Conservation (phyloP, 2,329 filamentous ascomycete genomes). For the Dothideomycetes sp. region DNA sequence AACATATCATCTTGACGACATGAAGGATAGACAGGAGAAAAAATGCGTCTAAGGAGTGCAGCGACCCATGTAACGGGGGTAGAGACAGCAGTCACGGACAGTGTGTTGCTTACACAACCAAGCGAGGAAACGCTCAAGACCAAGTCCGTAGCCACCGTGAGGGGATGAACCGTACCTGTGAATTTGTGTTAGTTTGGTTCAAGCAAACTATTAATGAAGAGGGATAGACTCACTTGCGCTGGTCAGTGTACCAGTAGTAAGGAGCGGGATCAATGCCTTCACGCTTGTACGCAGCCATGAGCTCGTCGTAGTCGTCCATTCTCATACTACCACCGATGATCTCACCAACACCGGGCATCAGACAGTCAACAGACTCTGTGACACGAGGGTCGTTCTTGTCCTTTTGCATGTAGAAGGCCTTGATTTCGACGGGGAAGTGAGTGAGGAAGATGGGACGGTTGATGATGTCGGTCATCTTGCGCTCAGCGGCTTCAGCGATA, state of each 20-base stretch:
- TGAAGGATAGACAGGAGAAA: not conserved
- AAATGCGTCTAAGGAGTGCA: slow-evolving; percentile 73
- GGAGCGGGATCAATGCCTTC: slow-evolving; percentile 75
- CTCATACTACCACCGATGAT: slow-evolving; percentile 97
- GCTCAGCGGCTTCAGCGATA: slow-evolving; percentile 94
- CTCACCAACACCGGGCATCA: slow-evolving; percentile 92
- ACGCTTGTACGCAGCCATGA: slow-evolving; percentile 78
- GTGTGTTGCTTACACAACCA: slow-evolving; percentile 60
- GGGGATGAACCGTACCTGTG: slow-evolving; percentile 77
- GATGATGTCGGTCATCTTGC: slow-evolving; percentile 93
- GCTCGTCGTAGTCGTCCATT: slow-evolving; percentile 82
- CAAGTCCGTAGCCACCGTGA: slow-evolving; percentile 88
- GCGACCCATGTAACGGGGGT: slow-evolving; percentile 71
- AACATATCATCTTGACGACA: too few species aligned
- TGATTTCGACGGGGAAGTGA: slow-evolving; percentile 95
- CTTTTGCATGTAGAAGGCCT: slow-evolving; percentile 98
- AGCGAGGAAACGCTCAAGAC: slow-evolving; percentile 70
- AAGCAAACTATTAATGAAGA: not conserved
- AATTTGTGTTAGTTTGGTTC: not conserved
- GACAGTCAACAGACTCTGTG: slow-evolving; percentile 81
- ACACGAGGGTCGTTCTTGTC: slow-evolving; percentile 69
- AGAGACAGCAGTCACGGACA: slow-evolving; percentile 61
- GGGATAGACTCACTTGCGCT: slow-evolving; percentile 65
- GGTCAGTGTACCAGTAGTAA: slow-evolving; percentile 99
- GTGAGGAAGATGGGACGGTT: slow-evolving; percentile 92